Percentiles rank a stretch among this genome's conserved stretches.
Evolutionary conservation across 2,329 filamentous ascomycete species (phyloP).

Genomic region (Colletotrichum truncatum): DNA sequence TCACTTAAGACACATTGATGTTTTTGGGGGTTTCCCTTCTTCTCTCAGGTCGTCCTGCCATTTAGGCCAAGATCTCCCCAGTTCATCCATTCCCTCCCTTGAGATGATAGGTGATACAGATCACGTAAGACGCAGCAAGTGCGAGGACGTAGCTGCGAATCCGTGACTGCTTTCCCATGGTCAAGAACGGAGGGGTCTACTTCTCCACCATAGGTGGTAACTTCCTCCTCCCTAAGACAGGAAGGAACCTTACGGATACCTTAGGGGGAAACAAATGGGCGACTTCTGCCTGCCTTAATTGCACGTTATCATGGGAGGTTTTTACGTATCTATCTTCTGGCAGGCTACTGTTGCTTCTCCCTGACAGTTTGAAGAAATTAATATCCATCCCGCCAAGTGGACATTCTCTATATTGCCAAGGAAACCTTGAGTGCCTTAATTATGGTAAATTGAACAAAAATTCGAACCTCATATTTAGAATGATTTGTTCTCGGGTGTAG

Average conservation of each 20-base stretch:
- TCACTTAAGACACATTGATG: neutral
- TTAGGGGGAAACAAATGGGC: too few species aligned
- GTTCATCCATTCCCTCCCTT: conserved; percentile 19
- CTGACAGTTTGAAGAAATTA: neutral
- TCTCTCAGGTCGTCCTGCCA: neutral
- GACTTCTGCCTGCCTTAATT: too few species aligned
- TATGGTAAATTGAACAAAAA: too few species aligned
- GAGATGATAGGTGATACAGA: neutral
- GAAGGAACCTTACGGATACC: too few species aligned
- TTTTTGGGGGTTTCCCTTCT: neutral
- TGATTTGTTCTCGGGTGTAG: too few species aligned
- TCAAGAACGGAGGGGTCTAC: too few species aligned
- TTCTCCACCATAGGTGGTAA: too few species aligned
- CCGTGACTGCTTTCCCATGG: neutral
- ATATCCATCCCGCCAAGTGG: neutral
- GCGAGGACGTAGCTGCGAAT: neutral
- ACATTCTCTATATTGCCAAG: neutral
- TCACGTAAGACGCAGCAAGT: neutral
- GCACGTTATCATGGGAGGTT: too few species aligned
- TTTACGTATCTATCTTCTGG: too few species aligned
- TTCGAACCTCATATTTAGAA: too few species aligned
- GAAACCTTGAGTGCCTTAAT: conserved; percentile 2
- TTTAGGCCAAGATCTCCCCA: neutral
- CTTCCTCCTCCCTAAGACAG: too few species aligned
- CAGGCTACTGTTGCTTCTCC: neutral